phyloP scores from a whole-genome alignment of 495 filamentous ascomycete species.

The Lophiostoma macrostomum region DNA sequence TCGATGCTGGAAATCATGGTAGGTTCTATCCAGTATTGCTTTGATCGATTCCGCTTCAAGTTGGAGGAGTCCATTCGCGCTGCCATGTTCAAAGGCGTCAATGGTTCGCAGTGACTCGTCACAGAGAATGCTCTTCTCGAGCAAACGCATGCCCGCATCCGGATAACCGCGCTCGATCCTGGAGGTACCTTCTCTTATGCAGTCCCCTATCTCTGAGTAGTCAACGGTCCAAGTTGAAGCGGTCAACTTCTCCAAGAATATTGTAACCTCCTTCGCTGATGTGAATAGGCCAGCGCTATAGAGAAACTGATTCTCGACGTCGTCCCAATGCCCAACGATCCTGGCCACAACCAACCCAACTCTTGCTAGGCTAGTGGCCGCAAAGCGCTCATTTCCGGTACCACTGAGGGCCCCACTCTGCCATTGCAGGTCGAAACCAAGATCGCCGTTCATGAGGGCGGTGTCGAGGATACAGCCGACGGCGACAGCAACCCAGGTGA shows the following conservation, averaged over 20 bases:
- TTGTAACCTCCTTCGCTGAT: constrained; percentile 26
- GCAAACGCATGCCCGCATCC: constrained; percentile 31
- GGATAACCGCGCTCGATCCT: constrained; percentile 30
- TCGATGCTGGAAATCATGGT: constrained; percentile 26
- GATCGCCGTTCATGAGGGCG: constrained; percentile 25
- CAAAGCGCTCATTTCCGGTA: constrained; percentile 29
- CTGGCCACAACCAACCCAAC: constrained; percentile 24
- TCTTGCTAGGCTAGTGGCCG: constrained; percentile 26
- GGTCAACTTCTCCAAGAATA: constrained; percentile 14
- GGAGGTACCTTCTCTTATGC: constrained; percentile 29
- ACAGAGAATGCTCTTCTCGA: constrained; percentile 34
- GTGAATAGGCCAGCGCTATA: constrained; percentile 28
- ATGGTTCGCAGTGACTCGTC: constrained; percentile 25
- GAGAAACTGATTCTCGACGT: constrained; percentile 31
- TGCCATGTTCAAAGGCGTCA: constrained; percentile 11
- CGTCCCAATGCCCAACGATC: constrained; percentile 30
- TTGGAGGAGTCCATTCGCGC: constrained; percentile 18
- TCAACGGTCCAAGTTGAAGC: constrained; percentile 28
- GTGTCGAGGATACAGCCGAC: constrained; percentile 29
- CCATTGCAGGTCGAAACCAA: constrained; percentile 35
- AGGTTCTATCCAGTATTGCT: constrained; percentile 15
- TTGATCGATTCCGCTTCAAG: constrained; percentile 24
- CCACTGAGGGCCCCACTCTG: constrained; percentile 34
- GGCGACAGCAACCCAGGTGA: constrained; percentile 31
- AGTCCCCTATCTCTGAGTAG: constrained; percentile 23